Base-by-base conservation (phyloP, 352 stramenopile genomes). In the Phytophthora tubulina region DNA sequence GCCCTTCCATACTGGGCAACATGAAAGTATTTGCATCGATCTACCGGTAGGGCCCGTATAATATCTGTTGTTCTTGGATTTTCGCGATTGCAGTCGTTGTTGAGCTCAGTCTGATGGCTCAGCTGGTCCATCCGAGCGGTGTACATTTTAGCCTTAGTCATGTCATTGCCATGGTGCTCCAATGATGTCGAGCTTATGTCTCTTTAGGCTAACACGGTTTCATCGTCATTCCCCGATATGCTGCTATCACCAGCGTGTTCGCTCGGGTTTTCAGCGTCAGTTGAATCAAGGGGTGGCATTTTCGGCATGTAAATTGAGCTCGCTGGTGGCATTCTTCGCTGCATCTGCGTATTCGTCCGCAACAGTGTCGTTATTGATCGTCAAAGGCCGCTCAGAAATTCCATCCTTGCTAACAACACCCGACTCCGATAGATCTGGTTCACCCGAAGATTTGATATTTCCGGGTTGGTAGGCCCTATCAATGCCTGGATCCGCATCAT, bases 11-110 rank as follows among this genome's bases (percentile, higher is more conserved):
- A 53, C 46, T 58, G 36, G 53, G 52, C 48, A 67, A 63, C 46
- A 71, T 67, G 63, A 67, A 69, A 72, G 45, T 76, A 76, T 76
- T 72, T 76, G 55, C 63, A 75, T 72, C 63, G 31, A 49, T 27
- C 21, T 27, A 27, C 21, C 1, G 1, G 21, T 27, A 27, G 21
- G 21, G 21, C 21, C 21, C 21, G 21, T 27, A 27, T 27, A 27
- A 27, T 27, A 27, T 21, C 21, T 27, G 21, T 21, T 21, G 21
- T 27, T 27, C 21, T 27, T 27, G 21, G 21, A 27, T 27, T 27
- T 27, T 27, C 21, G 21, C 21, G 2, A 27, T 45, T 45, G 27
- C 3, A 31, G 17, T 15, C 15, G 21, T 42, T 58, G 59, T 67
- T 59, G 14, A 38, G 13, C 33, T 49, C n/a, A 39, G 9, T 14